Evolutionary conservation across 1,284 basidiomycete species (phyloP).

Genomic region (Moniliella sp.): DNA sequence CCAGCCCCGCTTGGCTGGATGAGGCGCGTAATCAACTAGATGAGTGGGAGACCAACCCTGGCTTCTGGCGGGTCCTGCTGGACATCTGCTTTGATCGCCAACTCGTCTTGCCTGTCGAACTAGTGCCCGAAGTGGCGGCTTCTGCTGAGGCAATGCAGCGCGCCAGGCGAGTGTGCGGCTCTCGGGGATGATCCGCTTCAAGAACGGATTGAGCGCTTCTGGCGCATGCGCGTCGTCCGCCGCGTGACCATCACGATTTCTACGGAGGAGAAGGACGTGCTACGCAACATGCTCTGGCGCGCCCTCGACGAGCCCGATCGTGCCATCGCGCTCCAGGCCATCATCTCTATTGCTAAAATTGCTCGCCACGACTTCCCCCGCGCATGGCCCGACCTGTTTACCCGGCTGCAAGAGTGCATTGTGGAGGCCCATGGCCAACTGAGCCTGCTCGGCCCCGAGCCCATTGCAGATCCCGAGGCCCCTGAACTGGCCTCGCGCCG

Average conservation of each 20-base stretch:
- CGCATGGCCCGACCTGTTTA: slow-evolving; percentile 24
- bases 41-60: neutral
- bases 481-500: slow-evolving; percentile 6
- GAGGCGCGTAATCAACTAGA: neutral
- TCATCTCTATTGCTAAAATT: slow-evolving; percentile 20
- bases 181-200: slow-evolving; percentile 30
- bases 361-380: slow-evolving; percentile 25
- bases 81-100: neutral
- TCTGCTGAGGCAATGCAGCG: no score
- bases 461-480: slow-evolving; percentile 5
- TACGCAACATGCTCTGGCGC: slow-evolving; percentile 14
- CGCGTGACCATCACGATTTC: slow-evolving; percentile 16
- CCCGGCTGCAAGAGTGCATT: slow-evolving; percentile 15
- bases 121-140: no score
- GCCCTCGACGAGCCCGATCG: slow-evolving; percentile 21
- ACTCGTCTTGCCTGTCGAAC: neutral
- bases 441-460: slow-evolving; percentile 1
- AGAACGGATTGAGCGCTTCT: slow-evolving; percentile 30
- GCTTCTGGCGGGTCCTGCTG: neutral
- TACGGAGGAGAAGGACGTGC: slow-evolving; percentile 13
- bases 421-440: slow-evolving; percentile 9
- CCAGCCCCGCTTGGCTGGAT: neutral
- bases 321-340: slow-evolving; percentile 20
- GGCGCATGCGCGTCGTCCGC: slow-evolving; percentile 20
- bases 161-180: slow-evolving; percentile 6